Percentiles rank a stretch among this genome's conserved stretches.
Evolutionary conservation across 179 eudicot genomes (phyloP).

Genomic region (Vitellaria paradoxa): DNA sequence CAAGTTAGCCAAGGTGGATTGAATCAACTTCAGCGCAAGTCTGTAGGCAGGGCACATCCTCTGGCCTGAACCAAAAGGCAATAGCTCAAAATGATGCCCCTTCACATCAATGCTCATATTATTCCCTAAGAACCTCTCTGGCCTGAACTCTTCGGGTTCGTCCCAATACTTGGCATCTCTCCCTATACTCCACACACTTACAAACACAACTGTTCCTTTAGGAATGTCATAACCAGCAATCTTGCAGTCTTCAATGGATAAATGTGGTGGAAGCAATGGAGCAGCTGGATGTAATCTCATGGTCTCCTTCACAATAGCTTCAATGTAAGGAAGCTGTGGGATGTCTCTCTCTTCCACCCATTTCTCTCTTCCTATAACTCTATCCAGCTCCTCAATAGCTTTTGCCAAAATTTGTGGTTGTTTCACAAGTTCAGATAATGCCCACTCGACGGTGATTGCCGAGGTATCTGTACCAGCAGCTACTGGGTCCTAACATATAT

Average conservation of each 20-base stretch:
- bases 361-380: constrained; percentile 19
- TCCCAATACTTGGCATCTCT: constrained; percentile 45
- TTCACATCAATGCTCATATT: constrained; percentile 38
- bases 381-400: constrained; percentile 27
- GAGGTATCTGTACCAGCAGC: constrained; percentile 20
- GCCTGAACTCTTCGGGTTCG: constrained; percentile 45
- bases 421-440: constrained; percentile 26
- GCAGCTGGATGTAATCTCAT: constrained; percentile 57
- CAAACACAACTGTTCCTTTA: constrained; percentile 36
- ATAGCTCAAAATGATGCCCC: constrained; percentile 49
- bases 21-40: constrained; percentile 51
- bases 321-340: constrained; percentile 44
- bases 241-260: constrained; percentile 39
- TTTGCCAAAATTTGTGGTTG: constrained; percentile 23
- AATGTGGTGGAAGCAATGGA: constrained; percentile 45
- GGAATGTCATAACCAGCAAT: constrained; percentile 48
- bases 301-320: constrained; percentile 50
- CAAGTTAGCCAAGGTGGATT: constrained; percentile 47
- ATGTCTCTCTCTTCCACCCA: constrained; percentile 35
- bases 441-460: constrained; percentile 29
- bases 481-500: no score
- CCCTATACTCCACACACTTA: constrained; percentile 52
- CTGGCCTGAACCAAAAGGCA: constrained; percentile 68
- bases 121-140: constrained; percentile 47
- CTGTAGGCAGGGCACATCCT: constrained; percentile 71